phyloP scores from a whole-genome alignment of 768 basidiomycete species.

The Hericium rajendrae region DNA sequence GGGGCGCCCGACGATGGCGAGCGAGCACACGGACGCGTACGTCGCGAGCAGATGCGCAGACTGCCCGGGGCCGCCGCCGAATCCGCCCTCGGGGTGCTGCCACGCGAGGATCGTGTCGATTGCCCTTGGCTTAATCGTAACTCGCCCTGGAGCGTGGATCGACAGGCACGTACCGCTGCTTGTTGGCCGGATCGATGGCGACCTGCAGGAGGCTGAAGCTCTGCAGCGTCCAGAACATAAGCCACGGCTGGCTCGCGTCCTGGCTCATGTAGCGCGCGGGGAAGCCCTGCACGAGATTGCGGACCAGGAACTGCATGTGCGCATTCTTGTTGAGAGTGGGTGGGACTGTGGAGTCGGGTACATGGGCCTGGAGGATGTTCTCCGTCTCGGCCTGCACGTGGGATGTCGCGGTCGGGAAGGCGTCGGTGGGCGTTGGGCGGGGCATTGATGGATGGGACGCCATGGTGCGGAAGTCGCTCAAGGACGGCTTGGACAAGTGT shows the following conservation, averaged over 20 bases:
- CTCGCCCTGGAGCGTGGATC: neutral
- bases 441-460: neutral
- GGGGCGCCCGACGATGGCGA: constrained; percentile 74
- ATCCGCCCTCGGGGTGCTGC: constrained; percentile 85
- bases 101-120: constrained; percentile 73
- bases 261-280: constrained; percentile 72
- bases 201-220: constrained; percentile 73
- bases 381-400: constrained; percentile 57
- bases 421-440: constrained; percentile 41
- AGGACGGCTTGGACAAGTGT: no score
- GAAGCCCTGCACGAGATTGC: constrained; percentile 70
- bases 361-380: constrained; percentile 44
- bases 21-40: constrained; percentile 76
- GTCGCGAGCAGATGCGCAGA: constrained; percentile 81
- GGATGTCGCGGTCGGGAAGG: constrained; percentile 56
- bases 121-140: constrained; percentile 34
- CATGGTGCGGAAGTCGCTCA: neutral
- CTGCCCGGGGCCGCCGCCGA: constrained; percentile 87
- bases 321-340: constrained; percentile 45
- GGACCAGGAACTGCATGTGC: constrained; percentile 70
- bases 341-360: constrained; percentile 25
- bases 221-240: constrained; percentile 89
- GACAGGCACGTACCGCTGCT: constrained; percentile 46
- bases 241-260: constrained; percentile 94
- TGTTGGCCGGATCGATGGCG: constrained; percentile 65